Base-by-base conservation (phyloP, 176 grass and related monocot species). In the Bothriochloa decipiens region DNA sequence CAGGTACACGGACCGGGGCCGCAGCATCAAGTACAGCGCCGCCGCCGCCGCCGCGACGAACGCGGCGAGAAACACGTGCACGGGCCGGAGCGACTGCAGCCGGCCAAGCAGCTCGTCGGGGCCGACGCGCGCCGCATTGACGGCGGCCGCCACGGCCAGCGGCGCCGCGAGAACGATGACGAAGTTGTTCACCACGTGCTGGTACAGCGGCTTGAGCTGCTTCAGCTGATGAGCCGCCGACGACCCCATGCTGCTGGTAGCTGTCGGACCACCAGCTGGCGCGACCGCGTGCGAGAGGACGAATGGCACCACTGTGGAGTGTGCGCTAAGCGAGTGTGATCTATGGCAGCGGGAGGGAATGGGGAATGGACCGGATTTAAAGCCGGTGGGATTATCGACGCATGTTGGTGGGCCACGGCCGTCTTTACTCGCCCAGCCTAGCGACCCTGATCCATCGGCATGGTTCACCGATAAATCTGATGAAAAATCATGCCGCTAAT, bases 151-250 rank as follows among this genome's bases (percentile, higher is more conserved):
- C 0, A 88, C 86, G 35, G 78, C 87, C 14, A 94, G 10, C 50
- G 92, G 86, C 65, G 82, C 87, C 0, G 87, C 86, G 13, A 91
- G 4, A 37, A 91, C 76, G 64, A 70, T 62, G 0, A 94, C 53
- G 75, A 94, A 88, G 70, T 94, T 84, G 79, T 94, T 89, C 78
- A 91, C 89, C 68, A 91, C 83, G 37, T 80, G 74, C 40, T 91
- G 86, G 79, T 94, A 94, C 40, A 79, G 62, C 50, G 78, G 72
- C 86, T 68, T 91, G 3, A 86, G 70, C 57, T 58, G 76, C 85
- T 63, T 91, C 5, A 86, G 70, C 57, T 60, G 82, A 4, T 57
- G 39, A 37, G 66, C 17, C 26, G 75, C 25, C 25, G 75, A 68
- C 65, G 86, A 83, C 25, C 55, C 81, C 88, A 90, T 90, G 17